Conservation (phyloP, 192 early-diverging fungal species). For the Coemansia umbellata region DNA sequence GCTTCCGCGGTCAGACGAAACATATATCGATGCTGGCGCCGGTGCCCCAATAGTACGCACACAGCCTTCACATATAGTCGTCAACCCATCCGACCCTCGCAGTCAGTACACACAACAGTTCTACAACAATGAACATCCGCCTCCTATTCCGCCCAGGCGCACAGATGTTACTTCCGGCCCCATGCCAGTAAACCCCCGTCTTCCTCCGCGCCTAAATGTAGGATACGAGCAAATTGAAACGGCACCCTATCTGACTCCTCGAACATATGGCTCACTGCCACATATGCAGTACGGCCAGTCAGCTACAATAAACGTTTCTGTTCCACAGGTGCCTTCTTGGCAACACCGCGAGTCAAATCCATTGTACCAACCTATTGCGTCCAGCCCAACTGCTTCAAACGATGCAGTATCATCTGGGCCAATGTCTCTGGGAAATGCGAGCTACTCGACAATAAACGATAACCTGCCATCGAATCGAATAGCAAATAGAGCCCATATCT, state of each 20-base stretch:
- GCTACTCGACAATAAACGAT: conserved; percentile 21
- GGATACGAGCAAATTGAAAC: conserved; percentile 37
- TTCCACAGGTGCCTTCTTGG: no score
- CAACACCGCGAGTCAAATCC: no score
- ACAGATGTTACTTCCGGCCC: conserved; percentile 22
- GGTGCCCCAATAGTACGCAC: conserved; percentile 43
- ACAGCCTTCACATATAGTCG: conserved; percentile 27
- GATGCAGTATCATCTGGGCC: no score
- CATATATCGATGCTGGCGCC: conserved; percentile 43
- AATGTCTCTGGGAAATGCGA: no score
- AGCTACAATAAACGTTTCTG: conserved; percentile 2
- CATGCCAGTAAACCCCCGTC: conserved; percentile 14
- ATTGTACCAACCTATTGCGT: no score
- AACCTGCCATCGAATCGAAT: conserved; percentile 9
- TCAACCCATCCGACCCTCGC: conserved; percentile 47
- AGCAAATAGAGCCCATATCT: background rate
- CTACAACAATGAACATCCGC: conserved; percentile 2
- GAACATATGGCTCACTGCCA: conserved; percentile 10
- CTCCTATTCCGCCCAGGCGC: conserved; percentile 16
- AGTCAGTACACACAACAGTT: conserved; percentile 33
- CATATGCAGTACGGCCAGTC: conserved; percentile 3
- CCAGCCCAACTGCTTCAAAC: no score
- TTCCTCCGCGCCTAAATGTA: conserved; percentile 14
- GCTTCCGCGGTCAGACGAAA: conserved; percentile 38
- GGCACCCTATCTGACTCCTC: conserved; percentile 20